phyloP scores from a whole-genome alignment of 2,329 filamentous ascomycete genomes.

The Aspergillus versicolor region DNA sequence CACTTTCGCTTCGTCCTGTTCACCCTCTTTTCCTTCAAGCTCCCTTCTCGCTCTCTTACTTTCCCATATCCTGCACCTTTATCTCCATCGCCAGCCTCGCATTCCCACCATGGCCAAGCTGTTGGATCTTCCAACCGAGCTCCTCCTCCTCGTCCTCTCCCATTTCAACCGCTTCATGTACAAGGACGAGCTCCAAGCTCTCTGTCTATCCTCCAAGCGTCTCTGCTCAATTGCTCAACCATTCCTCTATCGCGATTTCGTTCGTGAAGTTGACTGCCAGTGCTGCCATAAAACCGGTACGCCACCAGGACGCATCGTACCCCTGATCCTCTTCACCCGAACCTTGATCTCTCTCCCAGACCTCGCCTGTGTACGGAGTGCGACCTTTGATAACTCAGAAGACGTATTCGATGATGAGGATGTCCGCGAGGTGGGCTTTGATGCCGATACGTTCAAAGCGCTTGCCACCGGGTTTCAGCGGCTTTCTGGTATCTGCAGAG shows the following conservation, averaged over 20 bases:
- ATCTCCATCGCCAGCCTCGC: not conserved
- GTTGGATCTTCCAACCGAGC: not conserved
- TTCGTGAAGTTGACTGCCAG: not conserved
- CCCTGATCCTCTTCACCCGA: constrained; percentile 5
- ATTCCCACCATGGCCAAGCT: not conserved
- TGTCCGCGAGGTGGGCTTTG: not conserved
- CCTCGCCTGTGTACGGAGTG: not conserved
- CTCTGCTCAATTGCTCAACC: constrained; percentile 4
- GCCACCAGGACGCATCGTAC: not conserved
- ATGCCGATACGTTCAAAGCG: not conserved
- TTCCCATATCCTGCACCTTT: not conserved
- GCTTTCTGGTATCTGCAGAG: not conserved
- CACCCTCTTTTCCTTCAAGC: not conserved
- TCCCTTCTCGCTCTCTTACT: not conserved
- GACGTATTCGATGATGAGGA: not conserved
- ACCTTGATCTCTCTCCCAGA: constrained; percentile 8
- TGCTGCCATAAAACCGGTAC: not conserved
- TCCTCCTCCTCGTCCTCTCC: not conserved
- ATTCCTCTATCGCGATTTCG: not conserved
- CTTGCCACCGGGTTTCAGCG: not conserved
- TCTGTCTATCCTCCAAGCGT: constrained; percentile 4
- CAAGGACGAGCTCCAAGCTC: not conserved
- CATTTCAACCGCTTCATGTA: not conserved
- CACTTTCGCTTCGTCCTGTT: too few relatives aligned
- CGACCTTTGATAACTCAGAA: not conserved